Evolutionary conservation across 2,329 filamentous ascomycete genomes (phyloP).

Genomic region (Pestalotiopsis sp.): DNA sequence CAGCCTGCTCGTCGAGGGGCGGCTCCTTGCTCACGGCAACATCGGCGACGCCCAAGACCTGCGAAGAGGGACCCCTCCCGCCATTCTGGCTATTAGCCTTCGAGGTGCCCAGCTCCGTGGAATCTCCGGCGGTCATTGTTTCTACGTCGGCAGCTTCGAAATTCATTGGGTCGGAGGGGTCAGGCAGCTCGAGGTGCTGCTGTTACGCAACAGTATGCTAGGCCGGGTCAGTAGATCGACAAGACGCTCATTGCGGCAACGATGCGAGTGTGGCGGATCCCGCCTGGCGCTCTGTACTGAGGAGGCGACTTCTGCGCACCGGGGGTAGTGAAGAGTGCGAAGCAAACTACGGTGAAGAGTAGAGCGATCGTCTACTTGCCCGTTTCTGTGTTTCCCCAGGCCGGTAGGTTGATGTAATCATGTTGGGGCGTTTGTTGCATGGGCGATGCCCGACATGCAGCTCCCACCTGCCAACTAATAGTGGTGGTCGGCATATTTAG

Average conservation of each 20-base stretch:
- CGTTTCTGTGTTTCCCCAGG: not conserved
- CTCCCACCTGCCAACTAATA: not conserved
- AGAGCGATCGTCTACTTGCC: not conserved
- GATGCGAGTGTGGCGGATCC: not conserved
- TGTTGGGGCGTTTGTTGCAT: not conserved
- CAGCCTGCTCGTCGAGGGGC: not conserved
- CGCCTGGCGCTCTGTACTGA: not conserved
- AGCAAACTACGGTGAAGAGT: not conserved
- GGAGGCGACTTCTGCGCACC: not conserved
- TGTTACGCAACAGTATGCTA: slow-evolving; percentile 4
- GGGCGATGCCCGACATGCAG: not conserved
- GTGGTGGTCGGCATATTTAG: not conserved
- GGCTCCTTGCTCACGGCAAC: not conserved
- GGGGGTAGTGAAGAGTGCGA: not conserved
- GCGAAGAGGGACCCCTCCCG: not conserved
- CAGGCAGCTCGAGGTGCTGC: not conserved
- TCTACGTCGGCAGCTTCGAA: not conserved
- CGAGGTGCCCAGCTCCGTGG: not conserved
- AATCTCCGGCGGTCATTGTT: not conserved
- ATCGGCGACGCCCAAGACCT: not conserved
- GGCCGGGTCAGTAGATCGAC: not conserved
- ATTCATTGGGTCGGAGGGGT: not conserved
- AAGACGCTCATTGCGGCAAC: not conserved
- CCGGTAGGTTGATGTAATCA: not conserved
- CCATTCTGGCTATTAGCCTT: slow-evolving; percentile 5